Base-by-base conservation (phyloP, 441 rosid genomes). In the Gossypium davidsonii region DNA sequence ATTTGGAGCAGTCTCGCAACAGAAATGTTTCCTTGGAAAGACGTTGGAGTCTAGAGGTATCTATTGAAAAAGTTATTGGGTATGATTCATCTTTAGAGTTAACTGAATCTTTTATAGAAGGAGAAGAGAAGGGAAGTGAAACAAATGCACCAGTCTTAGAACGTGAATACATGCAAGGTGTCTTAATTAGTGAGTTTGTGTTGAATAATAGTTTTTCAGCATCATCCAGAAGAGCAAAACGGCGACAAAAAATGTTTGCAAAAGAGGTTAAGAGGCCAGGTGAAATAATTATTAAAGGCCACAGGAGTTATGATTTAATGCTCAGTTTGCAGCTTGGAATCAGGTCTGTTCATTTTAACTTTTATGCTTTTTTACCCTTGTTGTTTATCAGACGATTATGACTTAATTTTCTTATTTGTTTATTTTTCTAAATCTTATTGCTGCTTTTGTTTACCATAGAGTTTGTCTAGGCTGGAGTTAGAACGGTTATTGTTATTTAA, bases 91-190 rank as follows among this genome's bases (percentile, higher is more conserved):
- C 93, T 11, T 25, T 80, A 6, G 94, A 82, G 34, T 81, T 83
- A 58, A 78, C 87, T 34, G 91, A 84, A 37, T 78, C 89, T 10
- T 67, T 72, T 65, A 75, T 74, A 42, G 91, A 83, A 62, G 81
- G 85, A 21, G 70, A 71, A 65, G 86, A 84, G 70, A 82, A 72
- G 59, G 85, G 79, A 73, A 56, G 20, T 62, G 82, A 82, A 66
- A 62, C 75, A 44, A 84, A 82, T 69, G 58, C 80, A 74, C 90
- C 99, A 20, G 88, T 87, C 66, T 82, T 95, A 87, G 98, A 95
- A 76, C 84, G 98, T 63, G 98, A 95, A 75, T 95, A 95, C 78
- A 89, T 91, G 95, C 99, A 95, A 83, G 99, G 98, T 70, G 97
- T 95, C 77, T 82, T 93, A 71, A 95, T 95, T 28, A 93, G 88